Evolutionary conservation across 2,329 filamentous ascomycete genomes (phyloP).

Genomic region (Tothia fuscella): DNA sequence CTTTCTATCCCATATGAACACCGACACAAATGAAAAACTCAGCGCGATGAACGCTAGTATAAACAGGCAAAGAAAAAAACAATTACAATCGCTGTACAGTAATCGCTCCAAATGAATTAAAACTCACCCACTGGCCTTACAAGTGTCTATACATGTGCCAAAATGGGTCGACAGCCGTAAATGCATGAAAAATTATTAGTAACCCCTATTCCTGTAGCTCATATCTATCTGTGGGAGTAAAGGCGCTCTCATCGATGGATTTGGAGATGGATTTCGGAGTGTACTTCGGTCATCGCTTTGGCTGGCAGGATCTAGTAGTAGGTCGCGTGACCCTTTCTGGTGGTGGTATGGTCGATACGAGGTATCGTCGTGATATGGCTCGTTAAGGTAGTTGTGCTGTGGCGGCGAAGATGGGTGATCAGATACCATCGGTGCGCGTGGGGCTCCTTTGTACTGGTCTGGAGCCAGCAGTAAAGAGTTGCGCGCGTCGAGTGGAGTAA

Average conservation of each 20-base stretch:
- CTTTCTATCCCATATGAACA: too few species aligned
- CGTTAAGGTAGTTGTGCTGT: not conserved
- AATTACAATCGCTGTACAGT: not conserved
- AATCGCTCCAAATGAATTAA: not conserved
- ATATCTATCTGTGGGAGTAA: conserved; percentile 5
- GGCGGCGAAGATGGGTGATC: conserved; percentile 2
- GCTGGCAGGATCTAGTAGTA: not conserved
- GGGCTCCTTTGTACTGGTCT: not conserved
- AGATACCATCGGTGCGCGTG: conserved; percentile 5
- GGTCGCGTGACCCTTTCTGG: conserved; percentile 1
- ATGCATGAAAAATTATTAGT: conserved; percentile 1
- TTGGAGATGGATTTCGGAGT: not conserved
- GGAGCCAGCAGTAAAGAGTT: conserved; percentile 56
- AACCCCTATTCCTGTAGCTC: conserved; percentile 6
- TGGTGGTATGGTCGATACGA: conserved; percentile 8
- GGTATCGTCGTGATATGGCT: conserved; percentile 6
- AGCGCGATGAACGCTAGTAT: not conserved
- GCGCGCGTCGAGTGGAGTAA: conserved; percentile 77
- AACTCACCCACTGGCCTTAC: not conserved
- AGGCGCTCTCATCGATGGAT: conserved; percentile 7
- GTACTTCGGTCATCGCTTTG: not conserved
- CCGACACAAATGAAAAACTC: not conserved
- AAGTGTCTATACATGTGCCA: not conserved
- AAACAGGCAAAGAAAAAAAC: not conserved
- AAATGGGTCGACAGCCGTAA: not conserved